Conservation (phyloP, 1,284 basidiomycete genomes). For the Ceratobasidium sp. region DNA sequence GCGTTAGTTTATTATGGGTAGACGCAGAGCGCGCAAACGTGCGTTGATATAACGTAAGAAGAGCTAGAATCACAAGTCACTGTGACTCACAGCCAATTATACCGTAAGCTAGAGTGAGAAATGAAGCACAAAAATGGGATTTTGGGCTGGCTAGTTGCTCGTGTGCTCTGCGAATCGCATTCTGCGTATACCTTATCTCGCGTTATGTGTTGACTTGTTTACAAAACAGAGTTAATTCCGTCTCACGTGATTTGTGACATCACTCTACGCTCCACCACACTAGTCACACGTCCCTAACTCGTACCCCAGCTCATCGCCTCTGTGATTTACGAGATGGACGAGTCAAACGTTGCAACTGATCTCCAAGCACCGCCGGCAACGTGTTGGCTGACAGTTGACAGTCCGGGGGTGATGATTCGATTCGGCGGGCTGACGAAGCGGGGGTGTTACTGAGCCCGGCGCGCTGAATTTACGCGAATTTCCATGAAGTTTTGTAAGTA, state of each 20-base stretch:
- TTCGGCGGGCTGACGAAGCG: constrained; percentile 24
- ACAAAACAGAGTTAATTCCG: neutral
- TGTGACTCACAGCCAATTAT: too few species aligned
- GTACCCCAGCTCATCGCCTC: neutral
- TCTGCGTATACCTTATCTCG: too few species aligned
- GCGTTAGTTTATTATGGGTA: too few species aligned
- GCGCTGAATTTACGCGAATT: constrained; percentile 7
- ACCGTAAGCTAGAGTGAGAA: too few species aligned
- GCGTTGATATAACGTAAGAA: too few species aligned
- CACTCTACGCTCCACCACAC: neutral
- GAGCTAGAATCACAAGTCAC: too few species aligned
- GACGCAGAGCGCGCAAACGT: too few species aligned
- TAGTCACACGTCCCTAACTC: neutral
- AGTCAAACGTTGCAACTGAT: neutral
- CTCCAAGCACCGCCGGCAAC: constrained; percentile 5
- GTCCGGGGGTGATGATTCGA: constrained; percentile 7
- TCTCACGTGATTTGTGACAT: constrained; percentile 2
- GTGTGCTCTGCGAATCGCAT: too few species aligned
- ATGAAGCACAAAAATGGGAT: too few species aligned
- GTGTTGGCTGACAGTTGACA: constrained; percentile 4
- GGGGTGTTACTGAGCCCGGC: neutral
- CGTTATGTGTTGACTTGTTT: neutral
- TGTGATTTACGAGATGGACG: neutral
- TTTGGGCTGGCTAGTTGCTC: too few species aligned
- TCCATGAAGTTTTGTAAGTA: too few species aligned